These are phyloP conservation scores for Metschnikowia orientalis DNA, from an alignment of 805 yeast genomes.

Conservation along the genomic window DNA sequence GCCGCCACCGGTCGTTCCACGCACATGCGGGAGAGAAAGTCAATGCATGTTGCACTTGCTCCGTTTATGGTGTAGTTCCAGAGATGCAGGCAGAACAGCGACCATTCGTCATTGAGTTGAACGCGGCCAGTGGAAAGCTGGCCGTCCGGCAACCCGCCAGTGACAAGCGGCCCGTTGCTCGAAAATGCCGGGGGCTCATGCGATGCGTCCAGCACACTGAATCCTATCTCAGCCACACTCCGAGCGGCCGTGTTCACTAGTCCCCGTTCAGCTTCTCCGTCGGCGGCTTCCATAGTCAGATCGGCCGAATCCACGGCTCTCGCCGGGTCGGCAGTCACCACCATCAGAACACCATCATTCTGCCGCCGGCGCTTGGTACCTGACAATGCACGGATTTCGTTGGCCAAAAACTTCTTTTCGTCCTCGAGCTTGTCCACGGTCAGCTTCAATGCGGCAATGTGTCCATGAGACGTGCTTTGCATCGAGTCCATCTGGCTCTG, in stretches of 20 bases:
- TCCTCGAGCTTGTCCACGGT: conserved; percentile 38
- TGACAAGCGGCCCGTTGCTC: not conserved
- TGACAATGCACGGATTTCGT: conserved; percentile 30
- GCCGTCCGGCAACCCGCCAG: conserved; percentile 12
- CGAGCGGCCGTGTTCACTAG: too few relatives aligned
- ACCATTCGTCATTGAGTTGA: conserved; percentile 36
- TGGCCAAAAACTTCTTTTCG: conserved; percentile 38
- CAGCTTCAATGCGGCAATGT: conserved; percentile 25
- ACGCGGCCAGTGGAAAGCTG: too few relatives aligned
- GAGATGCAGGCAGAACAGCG: conserved; percentile 31
- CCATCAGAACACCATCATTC: not conserved
- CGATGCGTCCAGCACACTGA: too few relatives aligned
- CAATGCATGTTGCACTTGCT: conserved; percentile 27
- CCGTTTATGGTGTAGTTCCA: conserved; percentile 38
- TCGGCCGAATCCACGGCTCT: not conserved
- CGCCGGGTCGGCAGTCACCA: too few relatives aligned
- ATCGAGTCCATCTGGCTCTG: conserved; percentile 16
- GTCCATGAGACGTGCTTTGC: conserved; percentile 26
- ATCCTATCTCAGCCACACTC: too few relatives aligned
- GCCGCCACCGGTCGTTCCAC: conserved; percentile 13
- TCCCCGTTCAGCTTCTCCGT: too few relatives aligned
- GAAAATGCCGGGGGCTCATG: not conserved
- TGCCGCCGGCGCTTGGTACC: conserved; percentile 19
- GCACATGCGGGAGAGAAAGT: conserved; percentile 30
- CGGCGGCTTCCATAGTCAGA: not conserved